These are phyloP conservation scores for Neurospora pannonica DNA, from an alignment of 495 filamentous ascomycete species.

Conservation along the genomic window DNA sequence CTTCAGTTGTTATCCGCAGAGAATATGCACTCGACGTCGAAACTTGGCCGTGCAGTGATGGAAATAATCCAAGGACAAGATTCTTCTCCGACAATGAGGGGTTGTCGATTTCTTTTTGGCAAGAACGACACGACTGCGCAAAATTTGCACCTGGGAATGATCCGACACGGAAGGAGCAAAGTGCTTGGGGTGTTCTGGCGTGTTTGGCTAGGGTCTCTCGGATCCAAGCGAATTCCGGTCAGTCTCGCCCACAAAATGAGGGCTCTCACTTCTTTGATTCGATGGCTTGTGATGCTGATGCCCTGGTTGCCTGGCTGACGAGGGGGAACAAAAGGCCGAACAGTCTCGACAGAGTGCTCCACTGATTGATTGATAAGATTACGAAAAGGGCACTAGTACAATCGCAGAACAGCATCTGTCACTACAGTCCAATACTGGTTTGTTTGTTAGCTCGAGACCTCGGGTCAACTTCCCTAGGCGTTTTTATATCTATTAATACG, in stretches of 20 bases:
- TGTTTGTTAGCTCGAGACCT: too few relatives aligned
- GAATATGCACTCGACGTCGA: not conserved
- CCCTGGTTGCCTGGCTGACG: not conserved
- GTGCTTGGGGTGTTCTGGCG: not conserved
- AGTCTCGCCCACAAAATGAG: conserved; percentile 2
- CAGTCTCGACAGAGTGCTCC: conserved; percentile 4
- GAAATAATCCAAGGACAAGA: not conserved
- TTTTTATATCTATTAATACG: too few relatives aligned
- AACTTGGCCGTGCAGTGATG: too few relatives aligned
- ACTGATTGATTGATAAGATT: conserved; percentile 33
- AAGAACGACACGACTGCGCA: not conserved
- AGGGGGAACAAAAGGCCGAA: not conserved
- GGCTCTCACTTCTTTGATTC: conserved; percentile 13
- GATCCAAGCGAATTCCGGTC: not conserved
- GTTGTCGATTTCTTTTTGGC: not conserved
- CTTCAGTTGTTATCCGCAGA: not conserved
- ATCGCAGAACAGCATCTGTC: not conserved
- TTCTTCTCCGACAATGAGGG: not conserved
- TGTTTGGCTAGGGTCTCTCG: not conserved
- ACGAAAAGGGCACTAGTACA: conserved; percentile 5
- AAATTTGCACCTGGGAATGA: not conserved
- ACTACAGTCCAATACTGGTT: too few relatives aligned
- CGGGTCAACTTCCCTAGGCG: too few relatives aligned
- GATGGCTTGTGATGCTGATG: conserved; percentile 13
- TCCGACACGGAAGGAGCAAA: not conserved